Percentiles rank a stretch among this genome's conserved stretches.
Evolutionary conservation across 2,329 filamentous ascomycete genomes (phyloP).

Genomic region (Pseudofabraea citricarpa): DNA sequence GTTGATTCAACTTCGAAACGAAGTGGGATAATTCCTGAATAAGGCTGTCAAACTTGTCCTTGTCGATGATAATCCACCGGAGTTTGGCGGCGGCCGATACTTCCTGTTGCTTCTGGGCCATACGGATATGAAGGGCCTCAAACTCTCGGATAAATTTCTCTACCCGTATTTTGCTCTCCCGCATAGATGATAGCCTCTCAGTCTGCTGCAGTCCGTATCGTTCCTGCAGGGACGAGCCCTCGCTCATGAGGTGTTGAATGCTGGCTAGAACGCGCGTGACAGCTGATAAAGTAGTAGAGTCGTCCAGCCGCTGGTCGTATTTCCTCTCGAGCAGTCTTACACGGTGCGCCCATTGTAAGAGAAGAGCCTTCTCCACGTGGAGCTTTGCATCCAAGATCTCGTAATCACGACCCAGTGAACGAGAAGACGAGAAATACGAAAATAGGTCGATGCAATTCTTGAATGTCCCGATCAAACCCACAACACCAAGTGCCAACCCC

Average conservation of each 20-base stretch:
- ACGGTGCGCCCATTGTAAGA: slow-evolving; percentile 6
- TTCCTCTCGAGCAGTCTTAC: slow-evolving; percentile 1
- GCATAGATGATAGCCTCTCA: background rate
- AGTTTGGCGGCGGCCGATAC: background rate
- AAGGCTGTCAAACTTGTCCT: background rate
- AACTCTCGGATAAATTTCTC: background rate
- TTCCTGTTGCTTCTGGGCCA: background rate
- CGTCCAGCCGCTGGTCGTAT: background rate
- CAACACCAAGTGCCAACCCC: background rate
- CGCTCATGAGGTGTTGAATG: background rate
- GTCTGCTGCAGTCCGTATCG: background rate
- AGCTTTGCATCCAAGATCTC: slow-evolving; percentile 7
- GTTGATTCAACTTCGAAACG: background rate
- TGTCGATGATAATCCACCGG: background rate
- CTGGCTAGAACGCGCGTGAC: background rate
- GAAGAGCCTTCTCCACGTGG: slow-evolving; percentile 8
- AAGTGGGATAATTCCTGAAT: background rate
- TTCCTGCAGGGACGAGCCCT: background rate
- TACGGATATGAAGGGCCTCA: background rate
- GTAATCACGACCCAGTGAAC: slow-evolving; percentile 6
- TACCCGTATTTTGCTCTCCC: background rate
- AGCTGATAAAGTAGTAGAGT: background rate
- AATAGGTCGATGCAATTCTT: slow-evolving; percentile 7
- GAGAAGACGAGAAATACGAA: background rate
- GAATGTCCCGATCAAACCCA: background rate